Evolutionary conservation across 169 alveolate species (phyloP), one percentile per base, ranked within the genome.

Genomic region (Plasmodium billcollinsi): DNA sequence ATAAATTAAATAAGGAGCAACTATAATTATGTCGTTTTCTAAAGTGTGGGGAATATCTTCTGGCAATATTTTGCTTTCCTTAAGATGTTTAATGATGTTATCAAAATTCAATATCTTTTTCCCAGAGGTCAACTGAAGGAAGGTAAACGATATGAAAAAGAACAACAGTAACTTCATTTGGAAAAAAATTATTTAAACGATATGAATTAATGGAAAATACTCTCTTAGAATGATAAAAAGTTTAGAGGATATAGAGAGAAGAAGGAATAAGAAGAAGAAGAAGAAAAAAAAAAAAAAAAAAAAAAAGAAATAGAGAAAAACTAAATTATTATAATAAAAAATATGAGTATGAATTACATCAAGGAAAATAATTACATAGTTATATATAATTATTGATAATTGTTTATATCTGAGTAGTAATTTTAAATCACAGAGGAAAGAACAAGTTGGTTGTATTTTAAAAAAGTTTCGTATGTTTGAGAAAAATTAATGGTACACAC

Each of bases 1-100:
- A 50, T 83, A 83, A 5, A 54, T 70, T 20, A 83, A 49, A 52
- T 83, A 83, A 2, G 91, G 91, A n/a, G 91, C 69, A 3, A 83
- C 61, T 54, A 83, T 12, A 24, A 63, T 29, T n/a, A 83, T 39
- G 20, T 33, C 59, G 0, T 69, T 73, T 67, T 67, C 73, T 47
- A 83, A 33, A 2, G 20, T 2, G 62, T 83, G 73, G 18, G 91
- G 91, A 6, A 83, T 58, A 8, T 67, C 12, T 11, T 67, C 74
- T 0, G 91, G 83, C 50, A 83, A 39, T 12, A 67, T 4, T 21
- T 83, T 83, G 4, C 61, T 69, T 39, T 83, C 85, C 52, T 83
- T 83, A 14, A 83, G 71, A 73, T 54, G 70, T 18, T 67, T 83
- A 11, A 83, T 67, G 43, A 83, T 69, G 26, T 83, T 62, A 7